A percentile compares a stretch with the other conserved stretches of the same genome.
Evolutionary conservation across 2,329 filamentous ascomycete genomes (phyloP).

Genomic region (Geoglossum cookeanum): DNA sequence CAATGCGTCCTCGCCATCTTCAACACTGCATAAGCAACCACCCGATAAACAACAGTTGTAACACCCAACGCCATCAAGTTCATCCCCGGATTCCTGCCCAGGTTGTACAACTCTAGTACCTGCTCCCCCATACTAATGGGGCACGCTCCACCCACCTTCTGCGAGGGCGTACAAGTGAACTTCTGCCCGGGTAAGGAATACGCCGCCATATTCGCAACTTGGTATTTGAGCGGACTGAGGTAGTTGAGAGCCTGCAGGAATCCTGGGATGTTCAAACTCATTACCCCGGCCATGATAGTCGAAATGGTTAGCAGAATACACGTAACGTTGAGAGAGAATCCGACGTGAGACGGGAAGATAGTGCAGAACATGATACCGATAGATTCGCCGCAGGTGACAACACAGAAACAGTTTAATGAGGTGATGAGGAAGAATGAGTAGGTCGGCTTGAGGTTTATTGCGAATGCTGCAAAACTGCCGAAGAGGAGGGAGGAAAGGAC

Average conservation of each 20-base stretch:
- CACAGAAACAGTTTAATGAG: slow-evolving; percentile 50
- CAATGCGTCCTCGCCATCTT: slow-evolving; percentile 35
- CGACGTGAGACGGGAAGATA: slow-evolving; percentile 46
- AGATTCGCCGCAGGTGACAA: slow-evolving; percentile 57
- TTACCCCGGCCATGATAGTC: slow-evolving; percentile 50
- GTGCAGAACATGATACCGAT: slow-evolving; percentile 68
- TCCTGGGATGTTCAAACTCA: slow-evolving; percentile 48
- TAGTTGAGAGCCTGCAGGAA: slow-evolving; percentile 53
- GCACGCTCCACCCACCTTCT: slow-evolving; percentile 22
- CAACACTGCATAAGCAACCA: slow-evolving; percentile 41
- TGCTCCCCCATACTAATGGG: slow-evolving; percentile 46
- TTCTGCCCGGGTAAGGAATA: slow-evolving; percentile 40
- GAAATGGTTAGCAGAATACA: slow-evolving; percentile 50
- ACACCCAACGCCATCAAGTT: slow-evolving; percentile 45
- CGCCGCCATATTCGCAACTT: slow-evolving; percentile 44
- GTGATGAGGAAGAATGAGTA: slow-evolving; percentile 46
- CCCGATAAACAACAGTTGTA: slow-evolving; percentile 43
- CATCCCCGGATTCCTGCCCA: slow-evolving; percentile 40
- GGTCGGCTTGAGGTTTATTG: slow-evolving; percentile 44
- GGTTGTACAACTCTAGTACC: slow-evolving; percentile 45
- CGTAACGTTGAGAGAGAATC: slow-evolving; percentile 58
- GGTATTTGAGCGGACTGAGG: slow-evolving; percentile 52
- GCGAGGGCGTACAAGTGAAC: slow-evolving; percentile 38
- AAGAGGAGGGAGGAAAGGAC: slow-evolving; percentile 45
- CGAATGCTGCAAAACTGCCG: slow-evolving; percentile 42